phyloP scores from a whole-genome alignment of 345 rosid species.

The Trapa bicornis region DNA sequence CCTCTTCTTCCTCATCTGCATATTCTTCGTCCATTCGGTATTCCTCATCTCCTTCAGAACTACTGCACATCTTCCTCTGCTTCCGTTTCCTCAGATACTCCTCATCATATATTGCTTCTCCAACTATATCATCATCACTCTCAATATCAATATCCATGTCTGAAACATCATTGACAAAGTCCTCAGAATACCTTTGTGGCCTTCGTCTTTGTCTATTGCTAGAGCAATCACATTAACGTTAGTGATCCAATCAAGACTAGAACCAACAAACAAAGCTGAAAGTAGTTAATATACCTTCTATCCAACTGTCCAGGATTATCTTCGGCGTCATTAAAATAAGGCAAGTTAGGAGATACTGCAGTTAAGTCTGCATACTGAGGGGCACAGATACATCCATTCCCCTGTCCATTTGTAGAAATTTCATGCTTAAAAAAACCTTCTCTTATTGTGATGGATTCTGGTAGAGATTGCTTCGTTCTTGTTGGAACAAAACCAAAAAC shows the following conservation, averaged over 20 bases:
- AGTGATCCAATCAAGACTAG: background rate
- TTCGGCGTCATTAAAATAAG: constrained; percentile 57
- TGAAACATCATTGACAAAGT: constrained; percentile 23
- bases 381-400: constrained; percentile 34
- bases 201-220: constrained; percentile 79
- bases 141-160: too few relatives aligned
- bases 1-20: constrained; percentile 65
- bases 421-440: constrained; percentile 52
- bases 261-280: background rate
- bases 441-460: constrained; percentile 55
- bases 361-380: constrained; percentile 36
- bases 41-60: constrained; percentile 97
- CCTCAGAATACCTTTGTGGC: constrained; percentile 82
- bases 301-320: constrained; percentile 41
- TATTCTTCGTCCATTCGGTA: constrained; percentile 55
- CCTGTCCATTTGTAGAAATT: constrained; percentile 59
- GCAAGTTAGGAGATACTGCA: constrained; percentile 40
- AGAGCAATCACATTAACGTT: constrained; percentile 10
- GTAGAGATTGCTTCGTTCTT: constrained; percentile 82
- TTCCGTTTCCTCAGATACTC: constrained; percentile 88
- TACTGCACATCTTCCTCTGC: constrained; percentile 60
- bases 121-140: constrained; percentile 55
- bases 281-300: constrained; percentile 42
- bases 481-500: constrained; percentile 9
- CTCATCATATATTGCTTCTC: constrained; percentile 96